phyloP scores from a whole-genome alignment of 495 filamentous ascomycete genomes.

The Sordaria brevicollis region DNA sequence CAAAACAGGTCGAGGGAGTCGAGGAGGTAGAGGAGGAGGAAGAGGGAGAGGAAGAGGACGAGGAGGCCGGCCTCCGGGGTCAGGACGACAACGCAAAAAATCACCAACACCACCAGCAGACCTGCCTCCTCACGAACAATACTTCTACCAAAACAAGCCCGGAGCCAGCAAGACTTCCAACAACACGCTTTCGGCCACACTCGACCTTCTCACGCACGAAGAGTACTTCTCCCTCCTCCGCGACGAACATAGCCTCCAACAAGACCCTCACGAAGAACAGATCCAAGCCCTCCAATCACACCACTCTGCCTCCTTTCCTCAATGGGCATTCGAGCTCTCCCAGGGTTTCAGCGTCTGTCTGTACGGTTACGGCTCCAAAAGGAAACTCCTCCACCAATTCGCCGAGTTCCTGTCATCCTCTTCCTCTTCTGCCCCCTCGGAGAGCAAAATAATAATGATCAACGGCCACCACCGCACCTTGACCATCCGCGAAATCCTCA shows the following conservation, averaged over 20 bases:
- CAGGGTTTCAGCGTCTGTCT: conserved; percentile 86
- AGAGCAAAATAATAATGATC: conserved; percentile 64
- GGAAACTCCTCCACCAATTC: conserved; percentile 63
- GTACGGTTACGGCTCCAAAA: conserved; percentile 88
- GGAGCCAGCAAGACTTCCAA: conserved; percentile 74
- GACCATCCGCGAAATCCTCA: conserved; percentile 70
- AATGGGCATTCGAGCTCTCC: conserved; percentile 87
- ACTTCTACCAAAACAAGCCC: conserved; percentile 85
- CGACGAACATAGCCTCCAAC: conserved; percentile 10
- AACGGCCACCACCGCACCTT: conserved; percentile 78
- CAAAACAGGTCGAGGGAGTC: conserved; percentile 18
- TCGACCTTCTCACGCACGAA: conserved; percentile 73
- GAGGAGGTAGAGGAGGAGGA: conserved; percentile 31
- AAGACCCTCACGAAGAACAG: conserved; percentile 63
- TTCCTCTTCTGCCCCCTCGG: conserved; percentile 9
- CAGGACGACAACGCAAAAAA: conserved; percentile 41
- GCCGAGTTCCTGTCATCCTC: conserved; percentile 55
- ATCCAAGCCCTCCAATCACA: conserved; percentile 60
- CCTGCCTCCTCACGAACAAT: conserved; percentile 78
- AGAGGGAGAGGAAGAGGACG: conserved; percentile 27
- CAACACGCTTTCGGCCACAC: conserved; percentile 65
- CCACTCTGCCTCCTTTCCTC: conserved; percentile 71
- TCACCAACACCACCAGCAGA: conserved; percentile 72
- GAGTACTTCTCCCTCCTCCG: conserved; percentile 72
- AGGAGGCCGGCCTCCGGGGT: conserved; percentile 18